Conservation (phyloP, 345 rosid species). For the Punica granatum region DNA sequence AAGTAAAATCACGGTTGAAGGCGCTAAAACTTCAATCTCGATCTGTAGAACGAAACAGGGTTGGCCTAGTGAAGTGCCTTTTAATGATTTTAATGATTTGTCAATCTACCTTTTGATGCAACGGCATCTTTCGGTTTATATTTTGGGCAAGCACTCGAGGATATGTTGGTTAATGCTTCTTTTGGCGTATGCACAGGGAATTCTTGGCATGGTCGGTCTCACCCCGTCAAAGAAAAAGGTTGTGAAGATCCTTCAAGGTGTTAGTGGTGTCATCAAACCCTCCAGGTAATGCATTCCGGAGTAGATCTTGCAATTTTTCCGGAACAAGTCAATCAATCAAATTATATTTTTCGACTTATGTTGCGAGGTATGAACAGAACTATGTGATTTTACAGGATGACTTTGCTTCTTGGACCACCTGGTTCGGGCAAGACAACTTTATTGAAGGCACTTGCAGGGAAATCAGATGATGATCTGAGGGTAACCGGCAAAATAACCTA, state of each 20-base stretch:
- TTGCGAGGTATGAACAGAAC: neutral
- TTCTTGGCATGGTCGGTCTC: conserved; percentile 20
- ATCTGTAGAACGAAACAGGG: neutral
- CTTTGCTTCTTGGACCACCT: conserved; percentile 42
- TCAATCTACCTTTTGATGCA: neutral
- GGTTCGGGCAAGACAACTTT: conserved; percentile 35
- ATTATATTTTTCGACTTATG: neutral
- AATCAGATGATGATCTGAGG: conserved; percentile 21
- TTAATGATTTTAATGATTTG: neutral
- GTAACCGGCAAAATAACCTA: conserved; percentile 32
- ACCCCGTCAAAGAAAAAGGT: conserved; percentile 31
- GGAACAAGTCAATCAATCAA: neutral
- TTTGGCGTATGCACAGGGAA: conserved; percentile 11
- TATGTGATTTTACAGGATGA: conserved; percentile 18
- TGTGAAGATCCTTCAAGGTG: conserved; percentile 26
- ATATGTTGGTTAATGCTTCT: neutral
- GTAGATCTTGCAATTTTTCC: neutral
- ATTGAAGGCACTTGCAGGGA: conserved; percentile 32
- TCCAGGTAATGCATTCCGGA: conserved; percentile 19
- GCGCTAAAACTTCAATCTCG: too few species aligned
- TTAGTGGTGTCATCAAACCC: conserved; percentile 31
- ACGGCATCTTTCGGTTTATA: neutral
- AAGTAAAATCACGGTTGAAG: neutral
- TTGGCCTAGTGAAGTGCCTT: neutral
- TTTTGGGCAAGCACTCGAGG: neutral